Conservation (phyloP, 306 rosid species). For the Boehmeria nivea region DNA sequence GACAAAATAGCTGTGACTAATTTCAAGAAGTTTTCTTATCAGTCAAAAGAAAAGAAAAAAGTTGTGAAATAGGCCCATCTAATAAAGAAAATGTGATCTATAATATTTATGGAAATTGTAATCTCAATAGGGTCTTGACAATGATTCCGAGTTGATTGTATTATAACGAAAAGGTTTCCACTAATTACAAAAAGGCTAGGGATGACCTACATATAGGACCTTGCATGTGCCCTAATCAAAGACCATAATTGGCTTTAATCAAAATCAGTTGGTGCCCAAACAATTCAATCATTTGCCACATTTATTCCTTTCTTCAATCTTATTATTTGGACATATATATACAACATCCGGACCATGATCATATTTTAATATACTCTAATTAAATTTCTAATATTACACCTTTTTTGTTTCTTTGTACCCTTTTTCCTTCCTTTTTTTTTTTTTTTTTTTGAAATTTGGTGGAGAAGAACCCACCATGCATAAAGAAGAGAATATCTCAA, state of each 20-base stretch:
- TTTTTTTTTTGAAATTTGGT: slow-evolving; percentile 1
- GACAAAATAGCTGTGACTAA: no score
- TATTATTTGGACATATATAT: neutral
- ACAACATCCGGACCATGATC: slow-evolving; percentile 21
- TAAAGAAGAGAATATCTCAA: no score
- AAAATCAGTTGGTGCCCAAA: slow-evolving; percentile 34
- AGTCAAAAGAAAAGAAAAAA: no score
- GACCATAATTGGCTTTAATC: slow-evolving; percentile 15
- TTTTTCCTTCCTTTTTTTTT: neutral
- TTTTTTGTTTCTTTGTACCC: neutral
- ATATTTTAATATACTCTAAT: no score
- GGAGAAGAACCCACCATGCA: neutral
- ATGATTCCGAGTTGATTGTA: neutral
- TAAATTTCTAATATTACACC: no score
- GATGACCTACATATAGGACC: slow-evolving; percentile 29
- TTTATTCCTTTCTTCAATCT: slow-evolving; percentile 14
- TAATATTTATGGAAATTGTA: neutral
- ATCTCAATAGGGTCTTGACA: neutral
- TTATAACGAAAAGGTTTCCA: neutral
- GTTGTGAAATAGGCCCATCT: no score
- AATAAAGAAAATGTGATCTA: neutral
- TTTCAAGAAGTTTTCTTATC: no score
- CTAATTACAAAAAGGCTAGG: neutral
- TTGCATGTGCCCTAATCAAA: slow-evolving; percentile 55
- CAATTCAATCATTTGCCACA: slow-evolving; percentile 38